phyloP scores from a whole-genome alignment of 2,329 filamentous ascomycete species.

The Xylaria sp. region DNA sequence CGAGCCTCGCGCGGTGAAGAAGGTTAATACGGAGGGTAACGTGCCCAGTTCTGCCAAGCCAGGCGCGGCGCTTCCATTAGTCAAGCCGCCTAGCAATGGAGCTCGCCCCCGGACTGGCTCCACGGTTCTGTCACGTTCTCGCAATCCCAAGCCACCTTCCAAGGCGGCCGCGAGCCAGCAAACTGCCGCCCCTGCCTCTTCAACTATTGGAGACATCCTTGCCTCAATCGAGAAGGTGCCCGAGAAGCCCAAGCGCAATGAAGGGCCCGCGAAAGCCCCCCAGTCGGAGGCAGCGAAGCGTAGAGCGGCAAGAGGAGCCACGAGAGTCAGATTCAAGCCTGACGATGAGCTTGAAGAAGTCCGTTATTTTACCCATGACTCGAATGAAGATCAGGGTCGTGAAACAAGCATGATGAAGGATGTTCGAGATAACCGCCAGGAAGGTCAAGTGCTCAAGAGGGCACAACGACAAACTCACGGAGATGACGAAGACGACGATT shows the following conservation, averaged over 20 bases:
- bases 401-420: slow-evolving; percentile 65
- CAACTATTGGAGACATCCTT: slow-evolving; percentile 51
- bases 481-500: slow-evolving; percentile 53
- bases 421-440: slow-evolving; percentile 65
- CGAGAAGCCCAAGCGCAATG: slow-evolving; percentile 39
- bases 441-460: slow-evolving; percentile 61
- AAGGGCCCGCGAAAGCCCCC: slow-evolving; percentile 43
- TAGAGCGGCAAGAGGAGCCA: slow-evolving; percentile 66
- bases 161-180: slow-evolving; percentile 37
- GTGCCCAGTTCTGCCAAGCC: slow-evolving; percentile 32
- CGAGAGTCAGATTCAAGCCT: slow-evolving; percentile 65
- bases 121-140: slow-evolving; percentile 44
- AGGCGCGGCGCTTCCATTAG: slow-evolving; percentile 8
- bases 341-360: slow-evolving; percentile 62
- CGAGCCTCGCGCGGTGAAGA: slow-evolving; percentile 36
- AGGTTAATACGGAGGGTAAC: slow-evolving; percentile 33
- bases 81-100: slow-evolving; percentile 9
- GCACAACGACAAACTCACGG: slow-evolving; percentile 41
- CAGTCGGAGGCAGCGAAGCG: slow-evolving; percentile 66
- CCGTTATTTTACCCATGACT: slow-evolving; percentile 66
- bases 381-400: slow-evolving; percentile 63
- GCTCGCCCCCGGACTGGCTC: slow-evolving; percentile 28
- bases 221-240: slow-evolving; percentile 48
- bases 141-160: slow-evolving; percentile 39
- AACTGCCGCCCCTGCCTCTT: slow-evolving; percentile 37